These are phyloP conservation scores for Leptographium galeiforme DNA, from an alignment of 2,329 filamentous ascomycete species.

Conservation along the genomic window DNA sequence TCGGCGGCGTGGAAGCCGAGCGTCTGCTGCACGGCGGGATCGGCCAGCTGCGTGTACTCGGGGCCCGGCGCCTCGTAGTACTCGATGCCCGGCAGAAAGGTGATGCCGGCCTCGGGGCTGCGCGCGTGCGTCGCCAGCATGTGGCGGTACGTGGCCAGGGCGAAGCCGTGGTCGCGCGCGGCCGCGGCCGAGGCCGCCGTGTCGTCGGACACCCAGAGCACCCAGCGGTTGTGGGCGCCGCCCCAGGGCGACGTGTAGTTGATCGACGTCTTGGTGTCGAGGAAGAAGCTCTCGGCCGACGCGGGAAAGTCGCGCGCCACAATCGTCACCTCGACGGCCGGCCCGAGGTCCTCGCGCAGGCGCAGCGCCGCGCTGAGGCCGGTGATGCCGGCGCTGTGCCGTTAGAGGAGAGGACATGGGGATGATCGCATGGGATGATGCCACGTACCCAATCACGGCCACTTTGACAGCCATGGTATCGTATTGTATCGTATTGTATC, in stretches of 20 bases:
- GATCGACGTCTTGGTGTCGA: conserved; percentile 25
- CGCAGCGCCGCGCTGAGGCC: conserved; percentile 35
- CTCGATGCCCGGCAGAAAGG: conserved; percentile 34
- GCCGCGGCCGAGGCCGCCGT: conserved; percentile 14
- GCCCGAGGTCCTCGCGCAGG: conserved; percentile 21
- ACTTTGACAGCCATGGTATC: background rate
- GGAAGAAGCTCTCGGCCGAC: conserved; percentile 26
- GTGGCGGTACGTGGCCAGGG: conserved; percentile 26
- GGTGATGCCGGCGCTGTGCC: conserved; percentile 36
- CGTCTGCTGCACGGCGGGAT: conserved; percentile 17
- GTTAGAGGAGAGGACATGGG: background rate
- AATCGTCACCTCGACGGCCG: conserved; percentile 25
- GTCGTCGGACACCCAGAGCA: conserved; percentile 23
- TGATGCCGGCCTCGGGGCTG: conserved; percentile 30
- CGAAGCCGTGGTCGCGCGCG: conserved; percentile 28
- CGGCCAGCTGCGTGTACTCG: conserved; percentile 20
- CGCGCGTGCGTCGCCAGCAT: conserved; percentile 22
- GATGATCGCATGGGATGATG: background rate
- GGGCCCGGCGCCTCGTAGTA: conserved; percentile 33
- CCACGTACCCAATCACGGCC: background rate
- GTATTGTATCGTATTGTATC: too few relatives aligned
- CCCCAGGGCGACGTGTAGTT: conserved; percentile 46
- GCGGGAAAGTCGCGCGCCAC: conserved; percentile 32
- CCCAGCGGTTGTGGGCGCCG: conserved; percentile 41
- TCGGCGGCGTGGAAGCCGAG: conserved; percentile 18